A percentile compares a stretch with the other conserved stretches of the same genome.
These are phyloP conservation scores for Leishmania martiniquensis DNA, from an alignment of 208 protist genomes.

Conservation along the genomic window DNA sequence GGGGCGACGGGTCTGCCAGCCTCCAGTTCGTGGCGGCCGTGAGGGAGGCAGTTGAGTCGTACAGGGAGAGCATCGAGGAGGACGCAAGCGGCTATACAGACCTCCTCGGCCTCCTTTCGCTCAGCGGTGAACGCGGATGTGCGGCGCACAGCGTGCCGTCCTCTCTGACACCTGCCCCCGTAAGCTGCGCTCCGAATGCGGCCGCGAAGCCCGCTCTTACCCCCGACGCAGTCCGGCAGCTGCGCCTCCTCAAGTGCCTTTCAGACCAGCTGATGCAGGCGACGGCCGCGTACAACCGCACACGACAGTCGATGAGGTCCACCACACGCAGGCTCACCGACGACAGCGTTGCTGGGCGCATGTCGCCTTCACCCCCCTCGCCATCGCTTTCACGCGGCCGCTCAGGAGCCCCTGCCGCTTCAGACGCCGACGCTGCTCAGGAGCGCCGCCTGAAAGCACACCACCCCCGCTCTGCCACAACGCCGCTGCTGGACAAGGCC, in stretches of 20 bases:
- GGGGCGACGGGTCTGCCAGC: slow-evolving; percentile 41
- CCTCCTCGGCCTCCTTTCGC: slow-evolving; percentile 28
- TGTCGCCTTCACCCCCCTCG: slow-evolving; percentile 10
- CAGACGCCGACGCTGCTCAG: not conserved
- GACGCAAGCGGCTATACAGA: slow-evolving; percentile 37
- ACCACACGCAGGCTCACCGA: not conserved
- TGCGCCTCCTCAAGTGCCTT: slow-evolving; percentile 22
- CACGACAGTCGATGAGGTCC: slow-evolving; percentile 10
- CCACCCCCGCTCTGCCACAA: not conserved
- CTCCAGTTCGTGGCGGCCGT: slow-evolving; percentile 45
- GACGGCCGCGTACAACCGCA: slow-evolving; percentile 30
- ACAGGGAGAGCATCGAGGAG: slow-evolving; percentile 33
- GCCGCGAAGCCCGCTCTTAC: slow-evolving; percentile 12
- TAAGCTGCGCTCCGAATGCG: not conserved
- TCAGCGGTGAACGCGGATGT: not conserved
- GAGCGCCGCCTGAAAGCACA: not conserved
- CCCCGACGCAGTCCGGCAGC: slow-evolving; percentile 28
- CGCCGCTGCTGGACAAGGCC: not conserved
- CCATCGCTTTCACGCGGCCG: slow-evolving; percentile 14
- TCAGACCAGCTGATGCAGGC: slow-evolving; percentile 28
- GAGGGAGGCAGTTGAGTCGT: slow-evolving; percentile 37
- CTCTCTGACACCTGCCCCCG: not conserved
- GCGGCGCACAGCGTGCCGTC: not conserved
- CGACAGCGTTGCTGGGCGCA: not conserved
- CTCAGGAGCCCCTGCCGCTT: not conserved